Percentiles rank a stretch among this genome's conserved stretches.
Evolutionary conservation across 2,329 filamentous ascomycete species (phyloP).

Genomic region (Fusarium sp.): DNA sequence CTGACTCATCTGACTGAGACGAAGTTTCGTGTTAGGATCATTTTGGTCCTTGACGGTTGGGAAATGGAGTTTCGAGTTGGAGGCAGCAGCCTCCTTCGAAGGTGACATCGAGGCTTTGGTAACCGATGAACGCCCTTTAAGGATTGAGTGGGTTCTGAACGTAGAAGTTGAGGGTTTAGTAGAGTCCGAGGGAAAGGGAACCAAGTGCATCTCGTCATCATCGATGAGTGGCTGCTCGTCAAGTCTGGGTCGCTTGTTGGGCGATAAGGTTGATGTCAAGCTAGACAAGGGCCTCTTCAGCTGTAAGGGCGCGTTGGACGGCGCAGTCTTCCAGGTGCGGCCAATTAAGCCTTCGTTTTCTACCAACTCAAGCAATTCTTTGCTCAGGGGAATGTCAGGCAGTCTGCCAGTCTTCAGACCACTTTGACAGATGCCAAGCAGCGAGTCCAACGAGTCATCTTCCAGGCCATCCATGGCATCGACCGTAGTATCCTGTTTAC

Average conservation of each 20-base stretch:
- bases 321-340: constrained; percentile 29
- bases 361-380: constrained; percentile 56
- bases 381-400: constrained; percentile 53
- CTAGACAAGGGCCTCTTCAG: constrained; percentile 24
- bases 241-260: constrained; percentile 19
- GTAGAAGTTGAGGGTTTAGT: constrained; percentile 5
- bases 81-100: constrained; percentile 37
- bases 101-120: background rate
- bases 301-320: constrained; percentile 6
- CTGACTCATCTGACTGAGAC: constrained; percentile 73
- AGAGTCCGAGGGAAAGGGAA: constrained; percentile 17
- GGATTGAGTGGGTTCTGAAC: constrained; percentile 4
- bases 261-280: background rate
- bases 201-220: constrained; percentile 21
- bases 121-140: constrained; percentile 7
- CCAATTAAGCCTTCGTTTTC: constrained; percentile 52
- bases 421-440: constrained; percentile 57
- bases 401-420: constrained; percentile 54
- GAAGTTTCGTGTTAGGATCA: constrained; percentile 71
- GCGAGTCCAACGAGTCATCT: constrained; percentile 32
- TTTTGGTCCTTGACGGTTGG: constrained; percentile 82
- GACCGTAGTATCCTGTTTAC: background rate
- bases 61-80: constrained; percentile 68
- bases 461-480: constrained; percentile 40
- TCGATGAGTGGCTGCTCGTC: background rate